A percentile compares a stretch with the other conserved stretches of the same genome.
These are phyloP conservation scores for Isoetes taiwanensis DNA, from an alignment of 75 land plant genomes.

Conservation along the genomic window DNA sequence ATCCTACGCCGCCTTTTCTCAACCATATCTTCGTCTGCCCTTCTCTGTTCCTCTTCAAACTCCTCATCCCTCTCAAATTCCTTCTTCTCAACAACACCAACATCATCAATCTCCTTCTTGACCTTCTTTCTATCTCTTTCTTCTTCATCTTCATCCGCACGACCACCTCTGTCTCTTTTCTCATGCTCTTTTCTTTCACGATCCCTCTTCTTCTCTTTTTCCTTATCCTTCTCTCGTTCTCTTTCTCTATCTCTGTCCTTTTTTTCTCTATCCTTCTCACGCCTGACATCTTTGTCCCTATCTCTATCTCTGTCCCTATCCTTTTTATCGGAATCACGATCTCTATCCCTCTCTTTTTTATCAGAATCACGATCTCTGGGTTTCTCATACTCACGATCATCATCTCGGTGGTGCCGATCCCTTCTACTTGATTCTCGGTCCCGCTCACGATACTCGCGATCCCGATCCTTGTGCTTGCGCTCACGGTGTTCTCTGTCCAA, in stretches of 20 bases:
- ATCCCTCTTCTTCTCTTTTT: not conserved
- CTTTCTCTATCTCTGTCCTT: not conserved
- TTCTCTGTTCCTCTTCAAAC: slow-evolving; percentile 68
- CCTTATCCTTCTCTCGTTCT: not conserved
- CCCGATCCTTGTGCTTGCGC: no score
- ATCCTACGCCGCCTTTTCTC: slow-evolving; percentile 84
- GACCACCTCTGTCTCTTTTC: slow-evolving; percentile 12
- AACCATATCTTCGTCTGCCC: slow-evolving; percentile 71
- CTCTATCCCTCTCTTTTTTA: no score
- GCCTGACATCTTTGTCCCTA: not conserved
- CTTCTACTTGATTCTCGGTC: no score
- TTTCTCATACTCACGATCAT: no score
- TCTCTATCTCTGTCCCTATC: slow-evolving; percentile 14
- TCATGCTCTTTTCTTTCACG: slow-evolving; percentile 2
- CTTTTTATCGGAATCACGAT: slow-evolving; percentile 9
- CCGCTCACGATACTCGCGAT: no score
- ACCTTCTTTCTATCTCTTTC: slow-evolving; percentile 8
- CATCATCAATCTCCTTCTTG: slow-evolving; percentile 20
- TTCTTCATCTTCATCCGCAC: slow-evolving; percentile 8
- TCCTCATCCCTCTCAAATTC: not conserved
- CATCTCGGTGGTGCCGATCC: no score
- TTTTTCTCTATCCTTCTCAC: slow-evolving; percentile 1
- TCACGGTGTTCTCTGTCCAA: not conserved
- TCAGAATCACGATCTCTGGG: no score
- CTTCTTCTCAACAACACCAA: slow-evolving; percentile 15